Evolutionary conservation across 2,329 filamentous ascomycete genomes (phyloP), one percentile per base, ranked within the genome.

Genomic region (Penicillium sp.): DNA sequence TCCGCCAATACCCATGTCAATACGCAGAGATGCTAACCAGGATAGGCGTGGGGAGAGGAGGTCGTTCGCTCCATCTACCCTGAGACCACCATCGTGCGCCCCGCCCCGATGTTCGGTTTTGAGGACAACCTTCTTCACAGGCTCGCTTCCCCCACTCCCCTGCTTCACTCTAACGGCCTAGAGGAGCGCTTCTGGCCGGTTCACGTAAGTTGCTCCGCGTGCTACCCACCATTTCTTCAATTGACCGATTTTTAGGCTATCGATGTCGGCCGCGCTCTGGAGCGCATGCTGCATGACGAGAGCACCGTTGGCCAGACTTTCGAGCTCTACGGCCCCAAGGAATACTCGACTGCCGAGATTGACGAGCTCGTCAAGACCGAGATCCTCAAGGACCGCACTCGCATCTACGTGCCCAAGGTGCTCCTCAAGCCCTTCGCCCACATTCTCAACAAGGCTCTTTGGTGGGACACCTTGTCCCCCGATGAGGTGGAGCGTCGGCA

Each of bases 81-180:
- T 22, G 93, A 98, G 74, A 95, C 93, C 14, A 98, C 93, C 37
- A 89, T 98, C 59, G 93, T 98, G 55, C 84, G 93, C 54, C 93
- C 93, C 36, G 87, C 91, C 10, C 93, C 90, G 43, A 80, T 95
- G 70, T 98, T 95, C 66, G 93, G 93, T 28, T 95, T 89, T 64
- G 93, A 98, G 72, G 93, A 98, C 72, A 85, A 85, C 62, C 80
- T 98, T 36, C 82, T 98, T 29, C 82, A 95, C 69, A 87, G 83
- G 66, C 82, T 97, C 42, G 93, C 91, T 34, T 80, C 82, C 56
- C 77, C 84, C 9, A 82, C 83, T 50, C 95, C 95, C 69, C 66
- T 95, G 47, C 80, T 97, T 64, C 96, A 89, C 20, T 80, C 89
- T 47, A 98, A 98, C 75, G 82, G 91, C 74, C 89, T 97, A 86